Percentiles rank a stretch among this genome's conserved stretches.
Conservation (phyloP, 108 stramenopile species). For the Cylindrotheca fusiformis region DNA sequence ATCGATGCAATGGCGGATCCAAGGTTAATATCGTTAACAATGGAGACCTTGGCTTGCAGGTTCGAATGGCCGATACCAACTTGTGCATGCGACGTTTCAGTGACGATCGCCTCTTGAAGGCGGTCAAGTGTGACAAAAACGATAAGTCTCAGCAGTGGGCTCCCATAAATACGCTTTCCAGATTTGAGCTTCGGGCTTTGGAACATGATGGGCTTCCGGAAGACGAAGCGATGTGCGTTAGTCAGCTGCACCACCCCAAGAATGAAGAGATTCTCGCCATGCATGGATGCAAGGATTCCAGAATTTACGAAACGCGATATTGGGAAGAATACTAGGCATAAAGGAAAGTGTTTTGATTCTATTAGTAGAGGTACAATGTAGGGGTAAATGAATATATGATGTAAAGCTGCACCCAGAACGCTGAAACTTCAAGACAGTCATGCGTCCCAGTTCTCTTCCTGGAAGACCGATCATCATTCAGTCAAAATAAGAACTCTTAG, state of each 20-base stretch:
- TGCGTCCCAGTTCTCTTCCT: no score
- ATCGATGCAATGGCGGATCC: neutral
- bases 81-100: neutral
- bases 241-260: neutral
- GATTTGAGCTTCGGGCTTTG: neutral
- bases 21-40: neutral
- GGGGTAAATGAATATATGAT: no score
- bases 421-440: no score
- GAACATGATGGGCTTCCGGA: neutral
- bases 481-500: no score
- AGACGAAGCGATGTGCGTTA: neutral
- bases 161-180: neutral
- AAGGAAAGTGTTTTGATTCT: no score
- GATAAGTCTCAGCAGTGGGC: neutral
- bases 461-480: no score
- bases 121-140: neutral
- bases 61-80: neutral
- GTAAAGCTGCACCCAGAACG: no score
- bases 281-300: neutral
- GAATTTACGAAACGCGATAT: neutral
- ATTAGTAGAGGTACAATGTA: no score
- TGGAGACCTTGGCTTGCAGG: neutral
- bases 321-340: slow-evolving; percentile 2
- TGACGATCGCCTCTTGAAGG: neutral
- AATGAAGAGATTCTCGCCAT: neutral